Percentiles rank a stretch among this genome's conserved stretches.
These are phyloP conservation scores for Sphaerostilbella broomeana DNA, from an alignment of 2,329 filamentous ascomycete species.

Conservation along the genomic window DNA sequence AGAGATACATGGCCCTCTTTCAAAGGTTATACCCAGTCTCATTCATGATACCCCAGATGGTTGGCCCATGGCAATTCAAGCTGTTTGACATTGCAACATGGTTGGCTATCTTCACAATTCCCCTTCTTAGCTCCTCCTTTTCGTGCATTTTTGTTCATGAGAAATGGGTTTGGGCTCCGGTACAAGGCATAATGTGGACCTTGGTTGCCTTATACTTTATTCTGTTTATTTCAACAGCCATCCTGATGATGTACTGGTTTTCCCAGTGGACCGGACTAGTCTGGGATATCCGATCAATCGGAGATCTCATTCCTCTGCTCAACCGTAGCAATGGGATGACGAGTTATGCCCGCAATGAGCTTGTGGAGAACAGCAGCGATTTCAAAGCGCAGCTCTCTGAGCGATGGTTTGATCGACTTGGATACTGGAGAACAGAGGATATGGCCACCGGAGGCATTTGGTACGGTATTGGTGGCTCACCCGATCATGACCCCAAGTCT, in stretches of 20 bases:
- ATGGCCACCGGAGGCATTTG: conserved; percentile 60
- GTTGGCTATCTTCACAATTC: conserved; percentile 73
- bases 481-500: conserved; percentile 19
- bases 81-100: conserved; percentile 63
- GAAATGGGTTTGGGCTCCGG: conserved; percentile 72
- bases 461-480: conserved; percentile 62
- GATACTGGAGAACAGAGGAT: conserved; percentile 73
- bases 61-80: conserved; percentile 60
- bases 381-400: conserved; percentile 48
- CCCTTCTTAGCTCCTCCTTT: conserved; percentile 73
- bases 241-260: conserved; percentile 58
- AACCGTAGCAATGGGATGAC: conserved; percentile 71
- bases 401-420: conserved; percentile 63
- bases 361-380: conserved; percentile 43
- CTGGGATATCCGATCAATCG: conserved; percentile 80
- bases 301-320: conserved; percentile 71
- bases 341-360: conserved; percentile 63
- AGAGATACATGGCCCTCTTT: conserved; percentile 60
- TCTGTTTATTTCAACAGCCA: conserved; percentile 47
- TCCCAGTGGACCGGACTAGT: conserved; percentile 64
- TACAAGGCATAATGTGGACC: conserved; percentile 72
- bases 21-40: conserved; percentile 61
- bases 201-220: conserved; percentile 67
- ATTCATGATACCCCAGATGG: conserved; percentile 55
- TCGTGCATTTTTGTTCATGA: conserved; percentile 52